Base-by-base conservation (phyloP, 2,329 filamentous ascomycete genomes). In the Pseudocercospora macadamiae region DNA sequence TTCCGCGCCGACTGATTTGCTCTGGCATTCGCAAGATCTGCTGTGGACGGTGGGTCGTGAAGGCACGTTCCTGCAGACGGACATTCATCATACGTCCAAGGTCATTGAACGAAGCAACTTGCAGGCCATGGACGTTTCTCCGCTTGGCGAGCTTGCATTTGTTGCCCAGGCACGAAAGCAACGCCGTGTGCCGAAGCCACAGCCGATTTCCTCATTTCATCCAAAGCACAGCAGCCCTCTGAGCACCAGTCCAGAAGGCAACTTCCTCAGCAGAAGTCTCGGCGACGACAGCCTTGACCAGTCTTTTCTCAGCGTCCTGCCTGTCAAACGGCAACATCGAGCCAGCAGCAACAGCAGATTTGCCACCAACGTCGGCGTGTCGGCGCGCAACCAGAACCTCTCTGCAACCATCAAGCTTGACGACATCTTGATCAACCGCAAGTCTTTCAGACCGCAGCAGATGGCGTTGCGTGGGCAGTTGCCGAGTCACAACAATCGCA, bases 11-110 rank as follows among this genome's bases (percentile, higher is more conserved):
- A 81, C 83, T 21, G 86, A 87, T 65, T 74, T 88, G 70, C 76
- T 88, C 14, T 88, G 86, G 80, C 83, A 84, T 66, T 86, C 84
- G 51, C 83, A 85, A 71, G 84, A 87, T 69, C 75, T 85, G 5
- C 75, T 88, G 34, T 88, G 86, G 86, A 86, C 84, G 10, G 85
- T 86, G 39, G 84, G 83, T 5, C 79, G 81, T 47, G 81, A 84
- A 60, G 86, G 86, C 12, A 77, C 81, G 8, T 87, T 88, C 63
- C 80, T 83, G 16, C 86, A 88, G 68, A 84, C 81, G 28, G 86
- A 88, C 66, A 77, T 87, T 30, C 81, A 85, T 58, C 84, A 83
- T 73, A 79, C 82, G 5, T 77, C 82, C 7, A 84, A 85, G 63
- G 77, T 83, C n/a, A 77, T 85, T 48, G 83, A 86, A 65, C 79